Base-by-base conservation (phyloP, 225 moss, liverwort and hornwort genomes). In the Asterella californica region DNA sequence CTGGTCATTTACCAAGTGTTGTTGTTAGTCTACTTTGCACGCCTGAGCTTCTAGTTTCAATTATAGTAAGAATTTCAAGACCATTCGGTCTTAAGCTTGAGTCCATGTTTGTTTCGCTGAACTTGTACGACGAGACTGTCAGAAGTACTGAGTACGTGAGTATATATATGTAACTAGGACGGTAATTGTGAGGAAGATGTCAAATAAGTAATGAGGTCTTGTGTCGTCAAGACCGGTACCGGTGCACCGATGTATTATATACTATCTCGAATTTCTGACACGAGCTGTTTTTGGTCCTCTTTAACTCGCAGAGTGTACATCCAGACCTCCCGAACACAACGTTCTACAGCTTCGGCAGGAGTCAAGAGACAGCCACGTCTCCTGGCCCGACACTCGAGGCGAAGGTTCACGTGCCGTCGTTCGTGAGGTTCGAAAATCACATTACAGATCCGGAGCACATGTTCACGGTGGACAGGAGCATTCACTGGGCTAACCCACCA, bases 401-500 rank as follows among this genome's bases (percentile, higher is more conserved):
- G 32, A 65, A 33, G n/a, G 27, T n/a, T 47, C 64, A 42, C n/a
- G 52, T 36, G 4, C 5, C 15, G 0, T 33, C n/a, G 25, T 25
- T 9, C 85, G 5, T 90, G 83, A 76, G 59, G 33, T 80, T 57
- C 36, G 63, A 75, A 18, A 81, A 81, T 61, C 74, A 81, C 75
- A 81, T 81, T 63, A 25, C 57, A 25, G 81, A 75, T 49, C 19
- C 32, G 10, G 48, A 62, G 21, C 81, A 75, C 9, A 45, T 81
- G 10, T 73, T 92, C 42, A 82, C 62, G 0, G 79, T 92, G 4
- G 90, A 92, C n/a, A 0, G 73, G 5, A 88, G 79, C 0, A 69
- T 92, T 33, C 83, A 33, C n/a, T 54, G 89, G 89, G 92, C 92
- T 0, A 82, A 86, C 52, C 90, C 90, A 7, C 70, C n/a, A 0